Evolutionary conservation across 2,329 filamentous ascomycete species (phyloP).

Genomic region (Neocucurbitaria cava): DNA sequence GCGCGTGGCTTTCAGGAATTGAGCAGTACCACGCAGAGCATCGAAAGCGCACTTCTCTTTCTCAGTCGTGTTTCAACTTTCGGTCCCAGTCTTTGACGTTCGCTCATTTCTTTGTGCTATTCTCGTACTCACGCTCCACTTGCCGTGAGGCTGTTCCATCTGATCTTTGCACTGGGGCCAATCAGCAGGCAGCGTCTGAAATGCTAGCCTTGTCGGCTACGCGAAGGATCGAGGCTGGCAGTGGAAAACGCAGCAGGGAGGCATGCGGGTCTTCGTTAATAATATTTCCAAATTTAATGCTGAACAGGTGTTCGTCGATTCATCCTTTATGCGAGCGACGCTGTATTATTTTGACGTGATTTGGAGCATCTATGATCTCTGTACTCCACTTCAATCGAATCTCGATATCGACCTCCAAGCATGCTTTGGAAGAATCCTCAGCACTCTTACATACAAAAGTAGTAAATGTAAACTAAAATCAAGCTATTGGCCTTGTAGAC

Average conservation of each 20-base stretch:
- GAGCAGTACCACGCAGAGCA: constrained; percentile 1
- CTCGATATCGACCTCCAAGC: not conserved
- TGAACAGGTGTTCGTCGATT: too few relatives aligned
- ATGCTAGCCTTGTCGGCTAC: not conserved
- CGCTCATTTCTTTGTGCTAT: constrained; percentile 5
- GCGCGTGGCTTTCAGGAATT: constrained; percentile 9
- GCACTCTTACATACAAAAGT: not conserved
- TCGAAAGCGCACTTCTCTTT: not conserved
- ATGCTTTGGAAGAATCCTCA: not conserved
- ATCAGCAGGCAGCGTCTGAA: not conserved
- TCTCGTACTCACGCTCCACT: not conserved
- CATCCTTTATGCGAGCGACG: not conserved
- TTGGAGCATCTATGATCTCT: too few relatives aligned
- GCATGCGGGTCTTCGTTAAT: too few relatives aligned
- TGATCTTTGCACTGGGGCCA: not conserved
- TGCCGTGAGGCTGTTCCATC: not conserved
- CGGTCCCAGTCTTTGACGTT: not conserved
- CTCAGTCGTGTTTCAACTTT: not conserved
- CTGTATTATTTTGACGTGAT: too few relatives aligned
- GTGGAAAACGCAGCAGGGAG: not conserved
- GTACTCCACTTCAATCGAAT: not conserved
- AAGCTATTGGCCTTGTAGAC: not conserved
- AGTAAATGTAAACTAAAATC: not conserved
- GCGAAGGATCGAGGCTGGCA: not conserved
- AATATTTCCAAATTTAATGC: too few relatives aligned